Evolutionary conservation across 192 early-diverging fungal species (phyloP).

Genomic region (Backusella liffmaniae): DNA sequence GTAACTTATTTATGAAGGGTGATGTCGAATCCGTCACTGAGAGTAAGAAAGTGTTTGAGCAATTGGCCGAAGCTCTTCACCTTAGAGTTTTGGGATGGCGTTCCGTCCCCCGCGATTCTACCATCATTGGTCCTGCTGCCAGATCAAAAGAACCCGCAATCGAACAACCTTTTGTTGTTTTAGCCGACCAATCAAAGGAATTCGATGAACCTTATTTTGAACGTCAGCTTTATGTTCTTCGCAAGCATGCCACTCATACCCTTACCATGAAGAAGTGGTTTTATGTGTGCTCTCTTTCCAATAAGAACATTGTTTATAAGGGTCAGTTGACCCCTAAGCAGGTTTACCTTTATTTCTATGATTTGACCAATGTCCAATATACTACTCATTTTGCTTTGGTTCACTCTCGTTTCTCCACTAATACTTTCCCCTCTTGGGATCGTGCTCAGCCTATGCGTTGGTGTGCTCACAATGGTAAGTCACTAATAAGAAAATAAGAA

Average conservation of each 20-base stretch:
- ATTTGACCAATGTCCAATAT: constrained; percentile 82
- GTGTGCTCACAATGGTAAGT: constrained; percentile 95
- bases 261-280: constrained; percentile 89
- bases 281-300: constrained; percentile 95
- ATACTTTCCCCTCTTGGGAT: constrained; percentile 99
- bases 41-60: constrained; percentile 73
- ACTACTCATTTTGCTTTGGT: constrained; percentile 94
- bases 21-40: constrained; percentile 63
- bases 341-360: constrained; percentile 91
- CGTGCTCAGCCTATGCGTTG: constrained; percentile 98
- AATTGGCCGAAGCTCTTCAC: constrained; percentile 71
- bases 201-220: constrained; percentile 70
- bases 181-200: constrained; percentile 38
- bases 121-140: constrained; percentile 88
- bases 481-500: not conserved
- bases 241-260: constrained; percentile 87
- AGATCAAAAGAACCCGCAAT: constrained; percentile 90
- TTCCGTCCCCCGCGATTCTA: constrained; percentile 76
- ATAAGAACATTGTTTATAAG: constrained; percentile 96
- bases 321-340: constrained; percentile 93
- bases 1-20: constrained; percentile 89
- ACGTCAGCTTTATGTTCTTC: constrained; percentile 83
- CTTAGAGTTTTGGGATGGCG: constrained; percentile 90
- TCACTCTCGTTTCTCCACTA: constrained; percentile 98
- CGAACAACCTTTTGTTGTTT: constrained; percentile 89